Base-by-base conservation (phyloP, 2,329 filamentous ascomycete species). In the Xylariaceae sp. region DNA sequence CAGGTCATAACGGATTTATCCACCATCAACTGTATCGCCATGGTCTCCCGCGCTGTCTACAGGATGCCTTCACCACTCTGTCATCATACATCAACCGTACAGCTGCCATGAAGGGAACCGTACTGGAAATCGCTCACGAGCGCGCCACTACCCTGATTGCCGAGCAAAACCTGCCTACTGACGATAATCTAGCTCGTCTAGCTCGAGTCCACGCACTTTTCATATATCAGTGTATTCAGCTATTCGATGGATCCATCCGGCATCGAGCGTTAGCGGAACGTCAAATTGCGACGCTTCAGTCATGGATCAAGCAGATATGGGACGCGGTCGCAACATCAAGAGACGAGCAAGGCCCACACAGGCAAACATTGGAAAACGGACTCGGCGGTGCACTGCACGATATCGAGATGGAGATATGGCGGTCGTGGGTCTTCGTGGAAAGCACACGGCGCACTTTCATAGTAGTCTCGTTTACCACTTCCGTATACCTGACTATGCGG, bases 201-300 rank as follows among this genome's bases (percentile, higher is more conserved):
- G 25, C 27, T 14, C 37, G 32, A 22, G 42, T 35, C 7, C 37
- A 44, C 16, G 42, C 42, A 2, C 35, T 40, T 7, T 45, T 45
- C 27, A 40, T 45, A 5, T 45, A 45, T 19, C 42, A 27, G 40
- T 45, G 25, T 19, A 45, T 45, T 11, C 27, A 37, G 27, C 22
- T 40, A 10, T 45, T 45, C 14, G 36, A 45, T 29, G 36, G 42
- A 4, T 27, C 39, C 19, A 40, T 40, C n/a, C 34, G 29, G 23
- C 27, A 35, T n/a, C 42, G 42, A 8, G 36, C 37, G 2, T 22
- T 34, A 27, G 36, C 37, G 4, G 42, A 45, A 22, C 21, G 22
- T 17, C 42, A 25, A 5, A 35, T 16, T 16, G 12, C 21, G 10
- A 27, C 29, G 16, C 21, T 45, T 6, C 20, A 39, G n/a, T 16